Evolutionary conservation across 2,329 filamentous ascomycete species (phyloP).

Genomic region (Ophidiomyces ophidiicola): DNA sequence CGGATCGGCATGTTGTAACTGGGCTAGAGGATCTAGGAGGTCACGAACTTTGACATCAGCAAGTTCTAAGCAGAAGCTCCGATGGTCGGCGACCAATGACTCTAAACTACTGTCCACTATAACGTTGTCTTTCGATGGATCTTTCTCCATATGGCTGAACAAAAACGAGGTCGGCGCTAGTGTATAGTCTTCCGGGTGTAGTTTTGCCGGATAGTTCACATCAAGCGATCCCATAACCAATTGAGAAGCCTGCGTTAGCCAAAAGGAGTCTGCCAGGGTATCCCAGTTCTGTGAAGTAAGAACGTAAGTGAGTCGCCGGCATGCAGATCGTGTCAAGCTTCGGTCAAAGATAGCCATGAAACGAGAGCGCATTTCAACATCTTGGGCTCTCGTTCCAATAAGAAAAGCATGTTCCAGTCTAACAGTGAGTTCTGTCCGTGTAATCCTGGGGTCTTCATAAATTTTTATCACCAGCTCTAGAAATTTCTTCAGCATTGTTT

Average conservation of each 20-base stretch:
- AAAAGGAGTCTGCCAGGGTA: conserved; percentile 85
- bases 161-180: conserved; percentile 61
- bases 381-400: conserved; percentile 81
- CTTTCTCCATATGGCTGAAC: conserved; percentile 60
- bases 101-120: conserved; percentile 79
- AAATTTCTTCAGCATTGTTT: conserved; percentile 81
- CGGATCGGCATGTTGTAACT: conserved; percentile 81
- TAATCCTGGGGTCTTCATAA: conserved; percentile 94
- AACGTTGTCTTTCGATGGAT: conserved; percentile 48
- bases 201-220: conserved; percentile 61
- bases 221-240: conserved; percentile 85
- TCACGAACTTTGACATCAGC: conserved; percentile 79
- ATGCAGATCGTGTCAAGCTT: conserved; percentile 84
- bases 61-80: conserved; percentile 70
- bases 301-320: conserved; percentile 76
- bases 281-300: conserved; percentile 94
- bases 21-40: conserved; percentile 74
- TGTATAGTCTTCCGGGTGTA: conserved; percentile 75
- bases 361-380: conserved; percentile 91
- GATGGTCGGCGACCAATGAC: conserved; percentile 61
- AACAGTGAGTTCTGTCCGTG: conserved; percentile 87
- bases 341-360: conserved; percentile 96
- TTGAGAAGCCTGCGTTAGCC: conserved; percentile 90
- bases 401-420: conserved; percentile 97
- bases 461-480: conserved; percentile 92